Percentiles rank a stretch among this genome's conserved stretches.
These are phyloP conservation scores for Guadua angustifolia DNA, from an alignment of 176 grass and related monocot genomes.

Conservation along the genomic window DNA sequence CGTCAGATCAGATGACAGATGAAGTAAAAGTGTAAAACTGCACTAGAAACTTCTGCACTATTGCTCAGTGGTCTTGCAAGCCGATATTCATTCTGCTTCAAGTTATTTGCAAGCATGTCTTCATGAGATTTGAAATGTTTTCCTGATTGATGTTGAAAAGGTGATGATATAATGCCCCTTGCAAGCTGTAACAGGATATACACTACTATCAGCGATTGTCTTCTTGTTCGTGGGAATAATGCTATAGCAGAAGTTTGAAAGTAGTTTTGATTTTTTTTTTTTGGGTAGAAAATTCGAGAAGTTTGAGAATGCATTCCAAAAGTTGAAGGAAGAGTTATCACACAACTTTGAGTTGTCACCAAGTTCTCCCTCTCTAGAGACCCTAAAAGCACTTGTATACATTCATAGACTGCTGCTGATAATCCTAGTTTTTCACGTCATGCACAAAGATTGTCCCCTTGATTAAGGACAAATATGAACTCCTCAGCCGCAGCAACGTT, in stretches of 20 bases:
- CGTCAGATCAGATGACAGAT: slow-evolving; percentile 5
- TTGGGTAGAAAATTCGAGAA: background rate
- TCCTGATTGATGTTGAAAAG: background rate
- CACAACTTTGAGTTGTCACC: slow-evolving; percentile 43
- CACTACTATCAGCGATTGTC: background rate
- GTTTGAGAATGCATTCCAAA: slow-evolving; percentile 3
- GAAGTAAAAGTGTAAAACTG: slow-evolving; percentile 18
- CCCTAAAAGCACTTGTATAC: slow-evolving; percentile 50
- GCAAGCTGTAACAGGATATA: background rate
- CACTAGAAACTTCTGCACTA: slow-evolving; percentile 8
- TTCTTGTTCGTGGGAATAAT: background rate
- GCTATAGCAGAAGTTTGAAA: background rate
- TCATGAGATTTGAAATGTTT: slow-evolving; percentile 5
- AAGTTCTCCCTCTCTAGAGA: slow-evolving; percentile 45
- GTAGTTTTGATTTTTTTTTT: background rate
- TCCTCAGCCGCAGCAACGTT: slow-evolving; percentile 43
- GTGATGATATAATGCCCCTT: background rate
- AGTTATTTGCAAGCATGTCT: slow-evolving; percentile 4
- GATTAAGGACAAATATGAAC: slow-evolving; percentile 59
- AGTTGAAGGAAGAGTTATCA: slow-evolving; percentile 23
- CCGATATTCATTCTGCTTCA: background rate
- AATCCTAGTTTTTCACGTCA: slow-evolving; percentile 54
- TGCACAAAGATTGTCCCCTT: slow-evolving; percentile 43
- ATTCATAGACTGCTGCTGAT: slow-evolving; percentile 38
- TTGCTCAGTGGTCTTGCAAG: slow-evolving; percentile 15